phyloP scores from a whole-genome alignment of 2,329 filamentous ascomycete genomes.

The Triangularia setosa region DNA sequence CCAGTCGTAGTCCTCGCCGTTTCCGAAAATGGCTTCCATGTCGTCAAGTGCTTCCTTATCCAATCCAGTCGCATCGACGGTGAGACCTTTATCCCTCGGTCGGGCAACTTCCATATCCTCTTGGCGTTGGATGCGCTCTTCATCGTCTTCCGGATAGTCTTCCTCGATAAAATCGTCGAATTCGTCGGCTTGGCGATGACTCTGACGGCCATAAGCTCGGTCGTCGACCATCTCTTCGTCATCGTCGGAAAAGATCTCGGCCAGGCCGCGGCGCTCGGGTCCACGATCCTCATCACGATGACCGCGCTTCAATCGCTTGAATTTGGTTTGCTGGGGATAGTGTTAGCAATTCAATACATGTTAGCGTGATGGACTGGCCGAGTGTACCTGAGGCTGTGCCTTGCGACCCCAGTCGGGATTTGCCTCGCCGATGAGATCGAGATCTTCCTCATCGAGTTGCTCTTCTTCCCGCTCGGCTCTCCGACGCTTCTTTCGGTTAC shows the following conservation, averaged over 20 bases:
- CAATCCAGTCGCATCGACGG: constrained; percentile 76
- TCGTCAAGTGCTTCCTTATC: constrained; percentile 93
- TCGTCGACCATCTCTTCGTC: constrained; percentile 69
- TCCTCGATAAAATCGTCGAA: constrained; percentile 97
- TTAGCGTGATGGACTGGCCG: not conserved
- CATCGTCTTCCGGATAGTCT: constrained; percentile 84
- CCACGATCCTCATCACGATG: constrained; percentile 67
- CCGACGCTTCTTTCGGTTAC: constrained; percentile 73
- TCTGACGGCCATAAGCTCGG: constrained; percentile 48
- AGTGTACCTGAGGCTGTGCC: constrained; percentile 63
- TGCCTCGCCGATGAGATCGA: constrained; percentile 88
- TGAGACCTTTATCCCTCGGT: constrained; percentile 64
- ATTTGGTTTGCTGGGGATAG: constrained; percentile 62
- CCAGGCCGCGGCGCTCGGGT: constrained; percentile 66
- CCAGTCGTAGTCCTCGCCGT: constrained; percentile 94
- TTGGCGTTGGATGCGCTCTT: constrained; percentile 67
- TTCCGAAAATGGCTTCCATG: constrained; percentile 93
- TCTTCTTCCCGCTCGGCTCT: constrained; percentile 79
- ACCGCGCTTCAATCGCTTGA: constrained; percentile 93
- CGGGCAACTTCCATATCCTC: constrained; percentile 88
- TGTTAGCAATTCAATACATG: constrained; percentile 1
- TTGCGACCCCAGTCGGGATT: constrained; percentile 67
- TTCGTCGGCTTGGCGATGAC: constrained; percentile 67
- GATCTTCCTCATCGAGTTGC: constrained; percentile 89
- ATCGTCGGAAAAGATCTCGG: constrained; percentile 94